Evolutionary conservation across 805 yeast genomes (phyloP).

Genomic region (Starmera dryadoides): DNA sequence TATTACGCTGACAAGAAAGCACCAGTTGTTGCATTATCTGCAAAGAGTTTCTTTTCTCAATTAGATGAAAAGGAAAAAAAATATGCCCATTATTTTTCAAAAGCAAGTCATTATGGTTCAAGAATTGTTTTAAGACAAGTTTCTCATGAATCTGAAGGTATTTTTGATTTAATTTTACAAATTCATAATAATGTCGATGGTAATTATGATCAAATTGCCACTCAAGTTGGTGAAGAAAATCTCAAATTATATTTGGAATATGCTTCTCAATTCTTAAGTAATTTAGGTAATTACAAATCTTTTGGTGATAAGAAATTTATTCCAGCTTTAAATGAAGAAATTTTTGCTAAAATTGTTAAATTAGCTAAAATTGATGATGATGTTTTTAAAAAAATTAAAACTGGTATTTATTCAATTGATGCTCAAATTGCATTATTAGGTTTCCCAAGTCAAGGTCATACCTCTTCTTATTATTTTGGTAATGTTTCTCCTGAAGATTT

Average conservation of each 20-base stretch:
- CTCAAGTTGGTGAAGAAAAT: slow-evolving; percentile 26
- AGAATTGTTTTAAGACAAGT: slow-evolving; percentile 76
- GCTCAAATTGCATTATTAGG: slow-evolving; percentile 55
- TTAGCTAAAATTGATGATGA: slow-evolving; percentile 27
- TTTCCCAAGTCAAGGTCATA: slow-evolving; percentile 70
- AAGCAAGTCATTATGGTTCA: slow-evolving; percentile 81
- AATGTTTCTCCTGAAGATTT: slow-evolving; percentile 52
- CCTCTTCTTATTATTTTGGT: slow-evolving; percentile 64
- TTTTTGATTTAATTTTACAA: slow-evolving; percentile 60
- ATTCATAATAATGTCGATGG: slow-evolving; percentile 47
- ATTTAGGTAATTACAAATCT: slow-evolving; percentile 75
- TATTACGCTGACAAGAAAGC: slow-evolving; percentile 53
- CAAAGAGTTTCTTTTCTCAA: slow-evolving; percentile 61
- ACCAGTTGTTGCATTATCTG: slow-evolving; percentile 64
- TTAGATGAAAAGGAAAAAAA: slow-evolving; percentile 52
- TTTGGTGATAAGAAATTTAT: slow-evolving; percentile 86
- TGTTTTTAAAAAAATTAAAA: slow-evolving; percentile 31
- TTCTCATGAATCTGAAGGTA: slow-evolving; percentile 70
- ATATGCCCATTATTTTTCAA: slow-evolving; percentile 78
- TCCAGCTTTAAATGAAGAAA: slow-evolving; percentile 47
- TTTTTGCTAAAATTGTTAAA: slow-evolving; percentile 43
- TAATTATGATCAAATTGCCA: slow-evolving; percentile 33
- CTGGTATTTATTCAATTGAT: slow-evolving; percentile 42
- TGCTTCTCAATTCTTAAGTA: slow-evolving; percentile 67
- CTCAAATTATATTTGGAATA: slow-evolving; percentile 54